Conservation (phyloP, 495 filamentous ascomycete genomes). For the Achaetomiella virescens region DNA sequence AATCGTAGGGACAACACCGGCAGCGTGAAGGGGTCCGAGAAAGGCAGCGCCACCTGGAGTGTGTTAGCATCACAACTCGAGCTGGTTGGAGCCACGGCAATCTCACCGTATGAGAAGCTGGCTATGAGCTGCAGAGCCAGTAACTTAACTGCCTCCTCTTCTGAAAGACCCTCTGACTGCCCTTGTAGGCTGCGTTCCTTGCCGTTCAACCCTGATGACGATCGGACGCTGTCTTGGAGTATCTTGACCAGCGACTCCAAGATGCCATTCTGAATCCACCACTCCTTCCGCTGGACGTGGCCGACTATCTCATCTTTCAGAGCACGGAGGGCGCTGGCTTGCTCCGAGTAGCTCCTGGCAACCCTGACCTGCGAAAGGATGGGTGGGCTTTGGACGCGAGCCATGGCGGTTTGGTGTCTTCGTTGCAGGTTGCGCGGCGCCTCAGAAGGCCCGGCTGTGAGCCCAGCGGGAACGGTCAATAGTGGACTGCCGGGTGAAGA, state of each 20-base stretch:
- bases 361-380: conserved; percentile 58
- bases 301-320: conserved; percentile 89
- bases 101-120: conserved; percentile 76
- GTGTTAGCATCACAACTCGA: conserved; percentile 2
- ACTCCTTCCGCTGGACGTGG: conserved; percentile 78
- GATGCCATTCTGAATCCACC: conserved; percentile 63
- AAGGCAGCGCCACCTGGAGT: conserved; percentile 71
- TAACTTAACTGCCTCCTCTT: conserved; percentile 61
- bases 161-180: conserved; percentile 26
- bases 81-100: not conserved
- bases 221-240: conserved; percentile 40
- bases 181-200: conserved; percentile 31
- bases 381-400: conserved; percentile 29
- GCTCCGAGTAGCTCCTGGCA: conserved; percentile 53
- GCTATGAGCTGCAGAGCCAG: conserved; percentile 76
- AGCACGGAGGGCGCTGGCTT: conserved; percentile 57
- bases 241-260: conserved; percentile 61
- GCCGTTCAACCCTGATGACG: conserved; percentile 22
- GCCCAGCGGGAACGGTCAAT: too few species aligned
- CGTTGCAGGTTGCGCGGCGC: not conserved
- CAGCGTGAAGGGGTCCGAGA: conserved; percentile 64
- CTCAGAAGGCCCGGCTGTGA: not conserved
- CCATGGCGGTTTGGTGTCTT: conserved; percentile 17
- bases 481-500: too few species aligned
- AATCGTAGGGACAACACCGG: conserved; percentile 57